phyloP scores from a whole-genome alignment of 2,329 filamentous ascomycete species.

The Aspergillus sojae region DNA sequence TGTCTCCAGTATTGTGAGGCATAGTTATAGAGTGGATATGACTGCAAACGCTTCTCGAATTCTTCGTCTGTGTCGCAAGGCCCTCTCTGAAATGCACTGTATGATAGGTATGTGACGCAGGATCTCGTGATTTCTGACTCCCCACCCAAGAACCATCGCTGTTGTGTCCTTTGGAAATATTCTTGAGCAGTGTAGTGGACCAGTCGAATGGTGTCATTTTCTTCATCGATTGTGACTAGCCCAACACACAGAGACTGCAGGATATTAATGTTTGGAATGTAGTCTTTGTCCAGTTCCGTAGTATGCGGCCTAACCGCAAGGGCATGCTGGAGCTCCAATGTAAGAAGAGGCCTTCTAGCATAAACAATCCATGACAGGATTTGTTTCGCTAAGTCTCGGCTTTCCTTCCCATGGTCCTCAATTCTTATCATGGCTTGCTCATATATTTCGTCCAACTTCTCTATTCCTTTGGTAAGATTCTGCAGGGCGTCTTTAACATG shows the following conservation, averaged over 20 bases:
- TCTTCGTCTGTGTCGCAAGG: constrained; percentile 13
- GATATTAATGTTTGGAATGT: not conserved
- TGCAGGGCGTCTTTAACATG: not conserved
- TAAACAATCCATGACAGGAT: not conserved
- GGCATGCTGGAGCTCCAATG: not conserved
- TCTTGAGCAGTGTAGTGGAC: constrained; percentile 53
- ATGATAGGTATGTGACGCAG: constrained; percentile 45
- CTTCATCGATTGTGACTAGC: constrained; percentile 29
- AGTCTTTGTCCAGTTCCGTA: not conserved
- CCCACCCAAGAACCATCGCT: constrained; percentile 35
- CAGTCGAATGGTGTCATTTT: constrained; percentile 43
- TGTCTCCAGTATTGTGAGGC: constrained; percentile 27
- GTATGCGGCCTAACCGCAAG: not conserved
- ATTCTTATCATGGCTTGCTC: not conserved
- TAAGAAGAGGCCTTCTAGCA: not conserved
- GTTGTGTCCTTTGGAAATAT: constrained; percentile 41
- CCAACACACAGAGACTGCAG: not conserved
- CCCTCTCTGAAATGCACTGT: constrained; percentile 28
- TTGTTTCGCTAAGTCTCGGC: not conserved
- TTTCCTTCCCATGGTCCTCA: not conserved
- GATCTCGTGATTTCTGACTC: constrained; percentile 29
- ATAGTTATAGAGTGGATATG: constrained; percentile 26
- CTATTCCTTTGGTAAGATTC: not conserved
- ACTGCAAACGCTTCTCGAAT: constrained; percentile 13
- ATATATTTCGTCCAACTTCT: not conserved